Evolutionary conservation across 106 monocot species (phyloP).

Genomic region (Amphibolis antarctica): DNA sequence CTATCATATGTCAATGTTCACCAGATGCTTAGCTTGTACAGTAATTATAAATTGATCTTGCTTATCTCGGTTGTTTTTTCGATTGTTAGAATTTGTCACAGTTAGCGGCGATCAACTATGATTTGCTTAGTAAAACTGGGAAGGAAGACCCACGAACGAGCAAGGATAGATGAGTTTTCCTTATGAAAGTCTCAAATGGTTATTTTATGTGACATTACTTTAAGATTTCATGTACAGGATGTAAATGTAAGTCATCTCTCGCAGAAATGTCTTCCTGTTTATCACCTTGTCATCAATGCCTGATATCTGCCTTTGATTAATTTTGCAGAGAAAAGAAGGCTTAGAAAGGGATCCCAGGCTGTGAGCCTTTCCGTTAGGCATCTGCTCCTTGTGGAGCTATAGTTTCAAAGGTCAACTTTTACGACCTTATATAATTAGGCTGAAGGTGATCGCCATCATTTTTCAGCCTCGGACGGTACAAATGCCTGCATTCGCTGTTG

Average conservation of each 20-base stretch:
- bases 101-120: constrained; percentile 92
- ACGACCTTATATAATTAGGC: neutral
- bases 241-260: constrained; percentile 3
- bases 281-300: neutral
- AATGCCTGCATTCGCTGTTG: neutral
- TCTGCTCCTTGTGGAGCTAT: neutral
- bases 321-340: neutral
- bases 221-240: constrained; percentile 1
- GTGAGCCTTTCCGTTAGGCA: neutral
- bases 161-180: constrained; percentile 2
- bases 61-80: neutral
- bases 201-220: neutral
- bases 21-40: neutral
- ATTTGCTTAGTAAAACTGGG: constrained; percentile 75
- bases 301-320: neutral
- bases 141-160: constrained; percentile 57
- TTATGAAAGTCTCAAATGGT: neutral
- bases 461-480: neutral
- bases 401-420: neutral
- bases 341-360: neutral
- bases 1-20: neutral
- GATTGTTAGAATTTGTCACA: constrained; percentile 76
- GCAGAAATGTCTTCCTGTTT: neutral
- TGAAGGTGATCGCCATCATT: neutral
- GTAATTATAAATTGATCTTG: neutral